Evolutionary conservation across 352 stramenopile species (phyloP).

Genomic region (Blastocystis sp.): DNA sequence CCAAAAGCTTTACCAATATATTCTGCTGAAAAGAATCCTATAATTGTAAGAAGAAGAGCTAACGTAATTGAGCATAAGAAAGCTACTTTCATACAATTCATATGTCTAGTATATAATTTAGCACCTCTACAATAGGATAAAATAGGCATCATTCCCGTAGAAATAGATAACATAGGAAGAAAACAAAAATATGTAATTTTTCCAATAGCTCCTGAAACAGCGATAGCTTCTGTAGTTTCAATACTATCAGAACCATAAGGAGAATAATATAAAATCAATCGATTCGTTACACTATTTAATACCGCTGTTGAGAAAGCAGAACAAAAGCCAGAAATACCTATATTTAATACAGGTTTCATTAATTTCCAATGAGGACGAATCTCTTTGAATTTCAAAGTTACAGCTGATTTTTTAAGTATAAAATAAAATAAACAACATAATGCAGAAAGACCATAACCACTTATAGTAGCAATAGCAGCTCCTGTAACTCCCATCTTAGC

Average conservation of each 20-base stretch:
- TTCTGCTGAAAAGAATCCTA: constrained; percentile 10
- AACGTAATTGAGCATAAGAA: too few relatives aligned
- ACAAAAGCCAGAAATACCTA: constrained; percentile 13
- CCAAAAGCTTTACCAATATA: constrained; percentile 6
- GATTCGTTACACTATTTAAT: constrained; percentile 4
- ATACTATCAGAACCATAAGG: constrained; percentile 1
- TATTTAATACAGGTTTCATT: constrained; percentile 11
- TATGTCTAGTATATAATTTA: not conserved
- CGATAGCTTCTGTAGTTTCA: constrained; percentile 11
- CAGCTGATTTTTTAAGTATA: constrained; percentile 7
- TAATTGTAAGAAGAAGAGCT: too few relatives aligned
- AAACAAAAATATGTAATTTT: constrained; percentile 27
- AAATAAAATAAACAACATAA: constrained; percentile 17
- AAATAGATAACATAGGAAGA: constrained; percentile 20
- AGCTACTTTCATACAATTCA: constrained; percentile 4
- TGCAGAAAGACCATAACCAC: not conserved
- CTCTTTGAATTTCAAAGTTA: not conserved
- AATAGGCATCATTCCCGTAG: constrained; percentile 7
- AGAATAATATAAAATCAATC: constrained; percentile 2
- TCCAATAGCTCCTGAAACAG: not conserved
- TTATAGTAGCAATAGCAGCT: constrained; percentile 9
- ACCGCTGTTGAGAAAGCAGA: constrained; percentile 14
- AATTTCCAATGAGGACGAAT: constrained; percentile 24
- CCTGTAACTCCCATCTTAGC: not conserved
- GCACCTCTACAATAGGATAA: constrained; percentile 18